Evolutionary conservation across 352 stramenopile genomes (phyloP), one percentile per base, ranked within the genome.

Genomic region (Globisporangium ultimum): DNA sequence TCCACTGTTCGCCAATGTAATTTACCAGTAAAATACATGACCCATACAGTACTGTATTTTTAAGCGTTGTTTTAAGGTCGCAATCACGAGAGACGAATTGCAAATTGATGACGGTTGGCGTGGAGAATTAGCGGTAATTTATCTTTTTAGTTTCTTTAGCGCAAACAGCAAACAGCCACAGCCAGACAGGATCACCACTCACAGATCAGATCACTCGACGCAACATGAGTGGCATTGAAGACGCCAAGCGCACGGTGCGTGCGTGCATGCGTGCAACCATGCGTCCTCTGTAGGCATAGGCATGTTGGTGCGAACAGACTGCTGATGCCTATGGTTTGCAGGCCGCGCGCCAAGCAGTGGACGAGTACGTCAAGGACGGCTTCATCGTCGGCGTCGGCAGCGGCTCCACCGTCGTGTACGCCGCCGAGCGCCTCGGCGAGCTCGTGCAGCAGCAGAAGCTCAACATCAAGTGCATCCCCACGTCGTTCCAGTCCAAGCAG

Each of bases 321-420:
- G 28, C 28, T 32, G 24, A 32, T 32, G 2, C 2, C 24, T 32
- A 5, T 10, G 32, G 14, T 13, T 3, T 28, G 17, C 53, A 93
- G 83, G 87, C 87, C 12, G 88, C 88, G 22, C 84, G 84, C 38
- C 76, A 87, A 55, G 89, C 91, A 15, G 88, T 98, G 59, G 92
- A 98, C 64, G 93, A 98, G 68, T 97, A 93, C 68, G 88, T 98
- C 18, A 70, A 78, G 45, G 92, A 89, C 68, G 96, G 96, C 38
- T 98, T 98, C 89, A 81, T 98, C 40, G 96, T 99, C 58, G 97
- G 97, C 45, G 85, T 99, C 43, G 97, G 97, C 72, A 99, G 95
- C 58, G 97, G 97, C 61, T 99, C 96, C 48, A 99, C 97, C 14
- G 97, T 98, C 38, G 97, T 98, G 55, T 99, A 98, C 75, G 97